Base-by-base conservation (phyloP, 805 yeast species). In the Pachysolen tannophilus region DNA sequence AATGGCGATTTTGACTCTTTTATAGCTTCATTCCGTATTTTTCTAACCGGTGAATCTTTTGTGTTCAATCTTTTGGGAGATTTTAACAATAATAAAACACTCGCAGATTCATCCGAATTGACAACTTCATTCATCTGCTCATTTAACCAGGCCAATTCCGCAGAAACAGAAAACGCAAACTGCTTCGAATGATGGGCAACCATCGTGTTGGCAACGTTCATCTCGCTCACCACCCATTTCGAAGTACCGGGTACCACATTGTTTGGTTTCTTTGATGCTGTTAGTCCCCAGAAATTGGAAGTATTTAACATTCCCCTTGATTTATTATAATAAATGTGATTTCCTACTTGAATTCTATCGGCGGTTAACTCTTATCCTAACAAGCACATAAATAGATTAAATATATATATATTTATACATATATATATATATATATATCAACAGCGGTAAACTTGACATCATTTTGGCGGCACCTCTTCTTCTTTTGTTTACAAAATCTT, bases 191-290 rank as follows among this genome's bases (percentile, higher is more conserved):
- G 58, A 16, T 55, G 49, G 8, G 50, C 43, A 43, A 69, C 63
- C 35, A 59, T 53, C 28, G 56, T 58, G 41, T 58, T 58, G 20
- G 63, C 58, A 11, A 59, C 54, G 37, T 51, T 48, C 49, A 68
- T 52, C 44, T 72, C 75, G 33, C 52, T 52, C 23, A 69, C 58
- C 32, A 71, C 57, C 75, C 76, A 73, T 41, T 58, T 65, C 9
- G 74, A 66, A 2, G 77, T 55, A 6, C 78, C 81, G 1, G 75
- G 75, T 5, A 67, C 58, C n/a, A 52, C 42, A 21, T 50, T 54
- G 26, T 45, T 40, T 9, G 33, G 32, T n/a, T 16, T 20, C 19
- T 30, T 33, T 20, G 43, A 29, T 5, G 41, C 41, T 15, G 25
- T 18, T 24, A 37, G 27, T 20, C 43, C 40, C 43, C 43, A 40